Conservation (phyloP, 2,329 filamentous ascomycete species). For the Alternaria sp. region DNA sequence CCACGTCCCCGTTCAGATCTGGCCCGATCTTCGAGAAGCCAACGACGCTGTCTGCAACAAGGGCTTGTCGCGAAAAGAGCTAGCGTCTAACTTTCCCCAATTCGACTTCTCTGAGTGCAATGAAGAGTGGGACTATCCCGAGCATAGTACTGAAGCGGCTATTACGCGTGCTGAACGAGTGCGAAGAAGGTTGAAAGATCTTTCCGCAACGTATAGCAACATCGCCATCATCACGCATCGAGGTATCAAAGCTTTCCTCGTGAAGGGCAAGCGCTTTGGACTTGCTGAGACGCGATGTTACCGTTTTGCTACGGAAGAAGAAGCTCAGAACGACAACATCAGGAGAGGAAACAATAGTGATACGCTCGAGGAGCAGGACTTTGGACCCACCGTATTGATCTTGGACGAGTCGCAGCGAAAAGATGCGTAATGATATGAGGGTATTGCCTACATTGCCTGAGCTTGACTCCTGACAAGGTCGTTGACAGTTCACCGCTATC, state of each 20-base stretch:
- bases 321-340: slow-evolving; percentile 5
- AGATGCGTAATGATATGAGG: neutral
- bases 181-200: slow-evolving; percentile 13
- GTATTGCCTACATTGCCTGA: neutral
- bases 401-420: neutral
- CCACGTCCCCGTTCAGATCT: slow-evolving; percentile 20
- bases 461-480: neutral
- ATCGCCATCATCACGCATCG: slow-evolving; percentile 29
- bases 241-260: slow-evolving; percentile 25
- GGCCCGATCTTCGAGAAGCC: slow-evolving; percentile 31
- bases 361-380: slow-evolving; percentile 19
- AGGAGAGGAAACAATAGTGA: slow-evolving; percentile 21
- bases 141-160: slow-evolving; percentile 12
- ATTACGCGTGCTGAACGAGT: slow-evolving; percentile 22
- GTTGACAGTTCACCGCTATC: neutral
- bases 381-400: slow-evolving; percentile 28
- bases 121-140: slow-evolving; percentile 24
- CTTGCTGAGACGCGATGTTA: slow-evolving; percentile 22
- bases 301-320: slow-evolving; percentile 21
- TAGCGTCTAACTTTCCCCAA: slow-evolving; percentile 17
- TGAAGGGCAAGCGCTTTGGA: slow-evolving; percentile 21
- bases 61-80: slow-evolving; percentile 14
- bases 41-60: slow-evolving; percentile 26
- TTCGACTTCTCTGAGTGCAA: slow-evolving; percentile 25
- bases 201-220: slow-evolving; percentile 11